Percentiles rank a stretch among this genome's conserved stretches.
These are phyloP conservation scores for Stachybotrys chlorohalonatus DNA, from an alignment of 2,329 filamentous ascomycete species.

Conservation along the genomic window DNA sequence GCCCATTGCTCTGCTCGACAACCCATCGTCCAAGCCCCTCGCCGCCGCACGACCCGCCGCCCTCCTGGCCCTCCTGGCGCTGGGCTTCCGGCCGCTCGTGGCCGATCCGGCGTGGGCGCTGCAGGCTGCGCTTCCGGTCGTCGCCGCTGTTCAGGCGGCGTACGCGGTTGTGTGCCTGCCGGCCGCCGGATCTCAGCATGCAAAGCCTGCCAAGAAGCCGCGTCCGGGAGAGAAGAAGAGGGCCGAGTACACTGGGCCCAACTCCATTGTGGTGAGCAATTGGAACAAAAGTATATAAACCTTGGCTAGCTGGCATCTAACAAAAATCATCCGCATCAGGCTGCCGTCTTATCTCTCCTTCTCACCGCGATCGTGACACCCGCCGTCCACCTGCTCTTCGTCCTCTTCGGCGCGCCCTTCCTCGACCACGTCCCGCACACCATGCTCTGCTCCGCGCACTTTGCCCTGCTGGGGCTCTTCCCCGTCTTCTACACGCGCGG, in stretches of 20 bases:
- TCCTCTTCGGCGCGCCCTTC: constrained; percentile 88
- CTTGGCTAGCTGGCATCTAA: too few species aligned
- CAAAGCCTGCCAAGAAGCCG: constrained; percentile 35
- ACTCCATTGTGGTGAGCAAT: constrained; percentile 35
- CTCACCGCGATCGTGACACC: constrained; percentile 67
- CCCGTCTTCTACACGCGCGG: constrained; percentile 83
- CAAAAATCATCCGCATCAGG: constrained; percentile 17
- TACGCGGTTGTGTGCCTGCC: constrained; percentile 59
- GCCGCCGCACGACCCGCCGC: constrained; percentile 60
- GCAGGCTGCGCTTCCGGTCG: constrained; percentile 47
- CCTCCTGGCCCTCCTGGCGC: constrained; percentile 53
- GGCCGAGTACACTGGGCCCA: constrained; percentile 31
- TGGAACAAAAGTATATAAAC: not conserved
- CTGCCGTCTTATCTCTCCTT: constrained; percentile 34
- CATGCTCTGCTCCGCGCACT: constrained; percentile 68
- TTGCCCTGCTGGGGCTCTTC: constrained; percentile 68
- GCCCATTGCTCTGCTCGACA: constrained; percentile 27
- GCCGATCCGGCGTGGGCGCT: constrained; percentile 60
- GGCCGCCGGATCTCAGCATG: constrained; percentile 39
- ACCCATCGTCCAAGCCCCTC: constrained; percentile 35
- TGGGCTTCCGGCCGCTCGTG: constrained; percentile 59
- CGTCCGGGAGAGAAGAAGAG: constrained; percentile 48
- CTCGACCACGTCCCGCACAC: constrained; percentile 75
- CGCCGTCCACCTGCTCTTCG: constrained; percentile 49
- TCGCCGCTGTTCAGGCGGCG: constrained; percentile 54